phyloP scores from a whole-genome alignment of 139 green algal species.

The Marvania coccoides region DNA sequence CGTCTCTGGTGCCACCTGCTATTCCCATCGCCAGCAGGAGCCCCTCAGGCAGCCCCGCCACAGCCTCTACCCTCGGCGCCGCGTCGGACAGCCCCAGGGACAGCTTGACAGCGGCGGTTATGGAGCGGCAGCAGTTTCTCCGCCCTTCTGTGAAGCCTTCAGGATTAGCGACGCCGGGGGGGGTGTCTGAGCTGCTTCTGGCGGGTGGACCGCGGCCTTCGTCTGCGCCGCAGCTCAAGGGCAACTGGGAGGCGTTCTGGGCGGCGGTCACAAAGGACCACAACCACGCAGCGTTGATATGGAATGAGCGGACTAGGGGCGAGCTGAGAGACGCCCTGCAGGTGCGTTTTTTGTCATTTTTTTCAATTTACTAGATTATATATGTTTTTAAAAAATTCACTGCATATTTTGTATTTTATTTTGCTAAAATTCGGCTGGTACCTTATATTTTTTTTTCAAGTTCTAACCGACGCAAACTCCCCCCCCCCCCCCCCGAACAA shows the following conservation, averaged over 20 bases:
- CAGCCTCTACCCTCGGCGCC: background rate
- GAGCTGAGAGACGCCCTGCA: constrained; percentile 83
- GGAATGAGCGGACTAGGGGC: constrained; percentile 71
- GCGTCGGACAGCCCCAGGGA: no score
- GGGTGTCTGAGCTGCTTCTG: background rate
- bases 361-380: background rate
- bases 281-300: constrained; percentile 76
- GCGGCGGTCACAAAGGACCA: constrained; percentile 53
- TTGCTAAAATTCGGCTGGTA: background rate
- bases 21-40: background rate
- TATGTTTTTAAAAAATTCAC: background rate
- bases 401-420: background rate
- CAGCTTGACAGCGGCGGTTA: no score
- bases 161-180: no score
- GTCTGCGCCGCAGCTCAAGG: constrained; percentile 17
- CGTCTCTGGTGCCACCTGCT: no score
- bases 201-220: background rate
- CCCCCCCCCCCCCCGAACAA: no score
- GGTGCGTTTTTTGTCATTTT: no score
- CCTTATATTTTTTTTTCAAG: background rate
- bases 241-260: constrained; percentile 86
- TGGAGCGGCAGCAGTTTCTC: no score
- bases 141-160: no score
- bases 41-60: background rate
- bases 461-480: no score